Evolutionary conservation across 768 basidiomycete genomes (phyloP), one percentile per base, ranked within the genome.

Genomic region (Lactarius evosmus): DNA sequence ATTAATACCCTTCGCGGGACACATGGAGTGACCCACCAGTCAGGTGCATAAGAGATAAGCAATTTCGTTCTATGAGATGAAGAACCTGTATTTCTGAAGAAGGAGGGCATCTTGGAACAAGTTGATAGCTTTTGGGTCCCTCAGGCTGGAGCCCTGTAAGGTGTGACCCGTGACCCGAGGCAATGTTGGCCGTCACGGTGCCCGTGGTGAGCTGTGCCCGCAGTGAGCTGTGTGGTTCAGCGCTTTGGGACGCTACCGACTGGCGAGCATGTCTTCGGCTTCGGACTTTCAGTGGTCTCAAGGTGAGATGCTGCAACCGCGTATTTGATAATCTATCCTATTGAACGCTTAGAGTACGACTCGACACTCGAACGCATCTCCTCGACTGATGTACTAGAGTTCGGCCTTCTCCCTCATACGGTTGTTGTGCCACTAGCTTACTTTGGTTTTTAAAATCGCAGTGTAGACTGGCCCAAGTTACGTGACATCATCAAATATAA

Each of bases 401-500:
- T 72, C 66, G 69, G 33, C 52, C 53, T 54, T 54, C 30, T 66
- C 19, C 29, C 25, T 32, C 36, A 5, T n/a, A 16, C 33, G 32
- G n/a, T 9, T 38, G 41, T 44, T 12, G 22, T 22, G n/a, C 25
- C 25, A 30, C 49, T 4, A 7, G 41, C 44, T 55, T 38, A 57
- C 32, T 17, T 17, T 41, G 6, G 22, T 4, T n/a, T 19, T 22
- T 52, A 3, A 46, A 36, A 52, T 60, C 56, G 49, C 75, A 88
- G 88, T 69, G 77, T 78, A 69, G 87, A 89, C 71, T 95, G 92
- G 93, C 69, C 78, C 22, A 74, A 79, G 44, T 78, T 94, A 50
- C 83, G 89, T 41, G 81, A 87, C 70, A 83, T 85, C 60, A 84
- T 94, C 72, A 92, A 91, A 73, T 72, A 80, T 72, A 91, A 85